Percentiles rank a stretch among this genome's conserved stretches.
phyloP scores from a whole-genome alignment of 768 basidiomycete genomes.

The Russula foetens region DNA sequence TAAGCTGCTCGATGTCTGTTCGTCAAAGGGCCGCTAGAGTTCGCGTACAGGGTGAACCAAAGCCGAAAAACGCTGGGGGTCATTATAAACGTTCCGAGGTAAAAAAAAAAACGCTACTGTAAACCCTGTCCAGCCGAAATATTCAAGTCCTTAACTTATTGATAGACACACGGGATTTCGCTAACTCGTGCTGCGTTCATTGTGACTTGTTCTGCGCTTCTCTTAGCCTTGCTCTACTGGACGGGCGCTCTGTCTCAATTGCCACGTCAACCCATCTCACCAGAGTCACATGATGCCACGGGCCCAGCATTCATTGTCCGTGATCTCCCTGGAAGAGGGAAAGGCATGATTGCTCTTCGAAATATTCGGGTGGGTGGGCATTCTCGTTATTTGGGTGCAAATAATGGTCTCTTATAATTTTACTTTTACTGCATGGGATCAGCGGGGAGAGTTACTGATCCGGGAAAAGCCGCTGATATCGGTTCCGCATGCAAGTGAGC shows the following conservation, averaged over 20 bases:
- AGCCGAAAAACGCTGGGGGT: neutral
- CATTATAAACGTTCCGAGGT: neutral
- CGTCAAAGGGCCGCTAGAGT: neutral
- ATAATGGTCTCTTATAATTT: neutral
- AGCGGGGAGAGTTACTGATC: slow-evolving; percentile 55
- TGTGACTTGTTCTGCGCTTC: neutral
- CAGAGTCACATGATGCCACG: neutral
- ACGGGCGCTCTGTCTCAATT: neutral
- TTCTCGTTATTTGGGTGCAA: neutral
- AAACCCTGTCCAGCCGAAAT: neutral
- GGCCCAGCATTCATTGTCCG: neutral
- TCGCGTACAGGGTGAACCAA: neutral
- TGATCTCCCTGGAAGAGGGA: slow-evolving; percentile 16
- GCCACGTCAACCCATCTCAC: neutral
- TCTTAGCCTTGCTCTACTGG: slow-evolving; percentile 1
- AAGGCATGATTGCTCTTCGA: slow-evolving; percentile 12
- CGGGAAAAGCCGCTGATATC: slow-evolving; percentile 47
- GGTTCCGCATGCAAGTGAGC: slow-evolving; percentile 43
- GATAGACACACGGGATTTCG: neutral
- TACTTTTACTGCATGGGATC: slow-evolving; percentile 1
- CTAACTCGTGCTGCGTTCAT: neutral
- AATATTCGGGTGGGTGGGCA: slow-evolving; percentile 10
- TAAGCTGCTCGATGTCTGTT: neutral
- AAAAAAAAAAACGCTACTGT: neutral
- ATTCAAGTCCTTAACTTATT: neutral